Evolutionary conservation across 2,329 filamentous ascomycete species (phyloP).

Genomic region (Leptographium procerum): DNA sequence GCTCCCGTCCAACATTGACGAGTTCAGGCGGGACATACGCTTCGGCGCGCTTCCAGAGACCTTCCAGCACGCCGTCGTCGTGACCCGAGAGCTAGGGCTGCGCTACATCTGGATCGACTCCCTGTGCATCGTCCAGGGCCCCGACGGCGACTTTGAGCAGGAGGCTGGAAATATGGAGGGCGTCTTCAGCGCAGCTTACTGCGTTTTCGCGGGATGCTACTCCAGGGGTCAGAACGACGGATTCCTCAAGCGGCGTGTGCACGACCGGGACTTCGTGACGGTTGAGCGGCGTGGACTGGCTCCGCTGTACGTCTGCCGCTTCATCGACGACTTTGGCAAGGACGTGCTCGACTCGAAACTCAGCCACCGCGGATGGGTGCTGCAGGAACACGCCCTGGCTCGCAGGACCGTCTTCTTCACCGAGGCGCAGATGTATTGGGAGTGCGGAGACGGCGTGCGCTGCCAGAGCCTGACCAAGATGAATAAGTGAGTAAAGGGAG

Average conservation of each 20-base stretch:
- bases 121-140: conserved; percentile 15
- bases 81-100: conserved; percentile 7
- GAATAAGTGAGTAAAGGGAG: not conserved
- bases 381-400: conserved; percentile 27
- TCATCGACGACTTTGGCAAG: conserved; percentile 22
- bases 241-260: conserved; percentile 12
- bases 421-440: conserved; percentile 24
- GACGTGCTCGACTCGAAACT: conserved; percentile 20
- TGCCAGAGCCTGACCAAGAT: conserved; percentile 21
- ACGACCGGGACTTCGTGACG: conserved; percentile 1
- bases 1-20: not conserved
- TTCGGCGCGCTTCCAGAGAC: conserved; percentile 5
- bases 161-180: conserved; percentile 18
- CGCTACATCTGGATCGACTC: conserved; percentile 17
- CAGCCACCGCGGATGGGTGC: conserved; percentile 26
- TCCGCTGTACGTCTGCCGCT: conserved; percentile 17
- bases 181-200: conserved; percentile 18
- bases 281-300: not conserved
- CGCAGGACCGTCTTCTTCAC: conserved; percentile 27
- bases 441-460: conserved; percentile 23
- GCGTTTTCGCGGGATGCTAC: conserved; percentile 15
- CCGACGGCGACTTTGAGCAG: conserved; percentile 11
- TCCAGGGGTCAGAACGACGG: conserved; percentile 10
- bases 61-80: conserved; percentile 10
- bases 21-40: conserved; percentile 2